These are phyloP conservation scores for Salix exigua DNA, from an alignment of 345 rosid species.

Conservation along the genomic window DNA sequence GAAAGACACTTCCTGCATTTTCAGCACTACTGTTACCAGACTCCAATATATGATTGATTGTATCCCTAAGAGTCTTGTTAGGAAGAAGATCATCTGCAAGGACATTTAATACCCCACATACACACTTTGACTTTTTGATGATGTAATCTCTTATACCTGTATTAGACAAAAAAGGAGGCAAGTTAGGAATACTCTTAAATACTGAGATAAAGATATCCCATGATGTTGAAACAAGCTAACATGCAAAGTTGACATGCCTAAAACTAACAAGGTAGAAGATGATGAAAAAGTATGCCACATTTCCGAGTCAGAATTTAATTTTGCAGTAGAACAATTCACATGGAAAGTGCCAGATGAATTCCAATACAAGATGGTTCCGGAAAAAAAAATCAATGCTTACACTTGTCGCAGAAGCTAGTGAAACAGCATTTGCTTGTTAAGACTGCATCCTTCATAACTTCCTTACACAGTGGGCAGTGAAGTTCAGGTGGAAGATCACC, in stretches of 20 bases:
- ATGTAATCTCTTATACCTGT: conserved; percentile 86
- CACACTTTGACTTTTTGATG: conserved; percentile 69
- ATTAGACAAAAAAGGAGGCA: neutral
- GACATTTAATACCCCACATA: conserved; percentile 77
- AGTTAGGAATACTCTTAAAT: neutral
- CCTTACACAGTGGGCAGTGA: conserved; percentile 87
- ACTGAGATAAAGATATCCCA: neutral
- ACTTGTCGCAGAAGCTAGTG: conserved; percentile 78
- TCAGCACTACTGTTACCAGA: conserved; percentile 86
- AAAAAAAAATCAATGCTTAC: conserved; percentile 33
- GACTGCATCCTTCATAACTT: conserved; percentile 88
- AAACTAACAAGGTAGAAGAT: neutral
- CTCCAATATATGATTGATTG: conserved; percentile 88
- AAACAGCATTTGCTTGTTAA: conserved; percentile 94
- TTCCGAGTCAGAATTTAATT: neutral
- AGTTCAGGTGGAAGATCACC: conserved; percentile 98
- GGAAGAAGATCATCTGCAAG: conserved; percentile 97
- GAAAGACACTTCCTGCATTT: conserved; percentile 71
- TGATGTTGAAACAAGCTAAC: neutral
- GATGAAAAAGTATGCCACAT: neutral
- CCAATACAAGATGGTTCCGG: neutral
- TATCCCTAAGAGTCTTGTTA: conserved; percentile 88
- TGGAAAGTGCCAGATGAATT: neutral
- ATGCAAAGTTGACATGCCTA: neutral
- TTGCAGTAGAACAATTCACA: neutral